Evolutionary conservation across 2,329 filamentous ascomycete genomes (phyloP).

Genomic region (Aphanocladium album): DNA sequence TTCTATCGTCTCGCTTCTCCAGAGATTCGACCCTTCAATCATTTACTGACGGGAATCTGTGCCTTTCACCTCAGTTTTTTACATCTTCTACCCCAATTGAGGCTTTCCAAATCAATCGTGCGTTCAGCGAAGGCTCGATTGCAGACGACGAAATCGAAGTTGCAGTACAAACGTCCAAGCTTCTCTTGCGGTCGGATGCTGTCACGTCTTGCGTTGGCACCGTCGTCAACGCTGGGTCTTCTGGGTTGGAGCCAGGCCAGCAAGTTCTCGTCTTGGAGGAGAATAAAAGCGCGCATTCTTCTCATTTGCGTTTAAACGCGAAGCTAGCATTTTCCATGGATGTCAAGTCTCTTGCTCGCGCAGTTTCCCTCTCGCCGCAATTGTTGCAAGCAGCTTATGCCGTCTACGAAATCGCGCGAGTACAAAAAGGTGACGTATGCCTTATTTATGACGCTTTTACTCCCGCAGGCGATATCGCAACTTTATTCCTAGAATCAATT

Average conservation of each 20-base stretch:
- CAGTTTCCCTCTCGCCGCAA: background rate
- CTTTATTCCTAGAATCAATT: background rate
- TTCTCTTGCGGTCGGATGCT: background rate
- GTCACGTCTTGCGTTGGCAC: background rate
- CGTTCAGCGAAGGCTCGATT: background rate
- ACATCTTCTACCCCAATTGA: background rate
- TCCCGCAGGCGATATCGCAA: background rate
- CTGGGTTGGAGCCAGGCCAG: background rate
- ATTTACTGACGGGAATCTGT: background rate
- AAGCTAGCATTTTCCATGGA: background rate
- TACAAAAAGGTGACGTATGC: background rate
- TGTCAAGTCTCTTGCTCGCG: background rate
- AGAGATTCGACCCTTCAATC: accelerated
- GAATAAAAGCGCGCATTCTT: background rate
- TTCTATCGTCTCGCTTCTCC: background rate
- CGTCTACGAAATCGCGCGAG: background rate
- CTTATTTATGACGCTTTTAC: background rate
- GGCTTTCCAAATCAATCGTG: background rate
- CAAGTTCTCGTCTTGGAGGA: background rate
- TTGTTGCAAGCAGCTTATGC: background rate
- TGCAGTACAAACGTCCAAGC: background rate
- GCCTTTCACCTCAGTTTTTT: background rate
- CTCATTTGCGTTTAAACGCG: background rate
- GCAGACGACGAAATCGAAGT: background rate
- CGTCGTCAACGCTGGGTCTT: background rate